A percentile compares a stretch with the other conserved stretches of the same genome.
Evolutionary conservation across 352 stramenopile genomes (phyloP).

Genomic region (Globisporangium rhizosaccharum): DNA sequence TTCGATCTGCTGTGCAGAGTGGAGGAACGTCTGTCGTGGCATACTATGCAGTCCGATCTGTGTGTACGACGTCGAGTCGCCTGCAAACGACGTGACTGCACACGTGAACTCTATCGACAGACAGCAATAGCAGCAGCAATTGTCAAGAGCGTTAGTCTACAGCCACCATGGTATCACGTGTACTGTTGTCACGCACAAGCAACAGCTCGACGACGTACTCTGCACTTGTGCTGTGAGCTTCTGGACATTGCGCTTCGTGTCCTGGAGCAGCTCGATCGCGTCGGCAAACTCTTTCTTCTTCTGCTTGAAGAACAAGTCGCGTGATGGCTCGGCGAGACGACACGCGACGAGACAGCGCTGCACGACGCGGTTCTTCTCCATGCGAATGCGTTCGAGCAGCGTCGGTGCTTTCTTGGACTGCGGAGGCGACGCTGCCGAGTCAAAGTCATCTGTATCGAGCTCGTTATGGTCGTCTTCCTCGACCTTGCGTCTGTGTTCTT

Average conservation of each 20-base stretch:
- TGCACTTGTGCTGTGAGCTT: conserved; percentile 44
- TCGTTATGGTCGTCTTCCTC: background rate
- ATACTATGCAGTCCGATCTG: conserved; percentile 3
- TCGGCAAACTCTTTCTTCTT: conserved; percentile 32
- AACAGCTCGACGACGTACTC: conserved; percentile 6
- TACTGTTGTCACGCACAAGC: background rate
- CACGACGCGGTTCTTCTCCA: conserved; percentile 61
- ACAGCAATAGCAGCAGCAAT: background rate
- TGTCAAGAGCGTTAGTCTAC: background rate
- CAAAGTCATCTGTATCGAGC: background rate
- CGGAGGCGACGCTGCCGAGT: background rate
- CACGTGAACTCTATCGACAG: conserved; percentile 4
- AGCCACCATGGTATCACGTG: too few species aligned
- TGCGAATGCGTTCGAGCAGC: conserved; percentile 27
- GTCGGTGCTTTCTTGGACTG: background rate
- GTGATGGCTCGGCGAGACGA: conserved; percentile 39
- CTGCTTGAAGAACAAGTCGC: conserved; percentile 47
- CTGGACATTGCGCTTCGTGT: conserved; percentile 32
- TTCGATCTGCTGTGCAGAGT: conserved; percentile 11
- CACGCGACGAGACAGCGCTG: conserved; percentile 54
- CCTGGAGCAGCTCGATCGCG: conserved; percentile 36
- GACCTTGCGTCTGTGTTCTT: background rate
- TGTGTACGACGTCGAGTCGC: conserved; percentile 7
- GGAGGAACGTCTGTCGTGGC: conserved; percentile 8
- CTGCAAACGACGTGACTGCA: conserved; percentile 9